Evolutionary conservation across 768 basidiomycete species (phyloP), one percentile per base, ranked within the genome.

Genomic region (Tephrocybe sp.): DNA sequence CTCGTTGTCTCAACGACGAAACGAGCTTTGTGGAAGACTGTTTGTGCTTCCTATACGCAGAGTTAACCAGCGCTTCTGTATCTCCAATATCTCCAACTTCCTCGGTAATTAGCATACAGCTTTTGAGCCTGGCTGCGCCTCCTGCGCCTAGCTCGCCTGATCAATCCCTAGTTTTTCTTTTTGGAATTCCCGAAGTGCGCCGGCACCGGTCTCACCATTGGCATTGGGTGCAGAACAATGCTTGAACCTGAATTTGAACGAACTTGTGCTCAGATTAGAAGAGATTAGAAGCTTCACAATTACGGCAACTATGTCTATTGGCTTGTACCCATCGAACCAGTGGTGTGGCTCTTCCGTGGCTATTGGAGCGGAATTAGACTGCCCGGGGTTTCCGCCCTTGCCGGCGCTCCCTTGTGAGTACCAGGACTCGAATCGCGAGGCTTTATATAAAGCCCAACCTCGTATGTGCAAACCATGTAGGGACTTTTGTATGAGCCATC

Each of bases 311-410:
- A 36, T 37, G n/a, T 44, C 56, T 54, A 45, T 48, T n/a, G n/a
- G 43, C 41, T 17, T 38, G 48, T 45, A 18, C 38, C 37, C 18
- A 25, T 26, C 38, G 57, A 55, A 47, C 57, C 58, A 47, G 53
- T 43, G 21, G 15, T 30, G 34, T 43, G 56, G 59, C 56, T 42
- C 51, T 55, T 63, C 62, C 62, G 60, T 58, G 57, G 44, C 58
- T 24, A 49, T 48, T 63, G 60, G 62, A 59, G 49, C 50, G 41
- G 50, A 28, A 51, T 28, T 54, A 43, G 39, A 48, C 51, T 53
- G 39, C 28, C 45, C 62, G 60, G 62, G 26, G 28, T 54, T 57
- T 48, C 62, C 60, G 60, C 34, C 25, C 45, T 37, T 46, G 45
- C 44, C 50, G 49, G 40, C 45, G 48, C 25, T 23, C 37, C 37